Evolutionary conservation across 331 rosid genomes (phyloP).

Genomic region (Malus hybrid): DNA sequence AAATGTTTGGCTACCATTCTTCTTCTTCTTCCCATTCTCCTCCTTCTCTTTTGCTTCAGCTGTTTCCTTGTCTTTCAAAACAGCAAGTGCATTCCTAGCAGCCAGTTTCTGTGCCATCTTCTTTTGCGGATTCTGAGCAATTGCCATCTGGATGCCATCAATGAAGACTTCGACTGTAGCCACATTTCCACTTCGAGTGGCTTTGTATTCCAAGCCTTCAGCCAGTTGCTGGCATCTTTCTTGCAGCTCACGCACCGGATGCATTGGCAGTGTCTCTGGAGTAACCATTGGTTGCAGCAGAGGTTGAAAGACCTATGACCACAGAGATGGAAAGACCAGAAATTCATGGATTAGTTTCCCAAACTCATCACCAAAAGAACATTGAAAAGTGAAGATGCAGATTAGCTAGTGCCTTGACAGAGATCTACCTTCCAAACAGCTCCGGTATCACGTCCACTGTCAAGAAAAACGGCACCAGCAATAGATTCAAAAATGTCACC

Average conservation of each 20-base stretch:
- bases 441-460: slow-evolving; percentile 64
- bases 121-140: slow-evolving; percentile 97
- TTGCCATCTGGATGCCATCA: slow-evolving; percentile 83
- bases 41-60: slow-evolving; percentile 56
- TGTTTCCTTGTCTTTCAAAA: slow-evolving; percentile 74
- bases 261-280: slow-evolving; percentile 99
- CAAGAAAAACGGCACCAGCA: slow-evolving; percentile 95
- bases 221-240: slow-evolving; percentile 99
- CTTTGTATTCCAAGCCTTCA: slow-evolving; percentile 90
- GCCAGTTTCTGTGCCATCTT: slow-evolving; percentile 99
- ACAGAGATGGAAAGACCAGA: slow-evolving; percentile 3
- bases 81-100: slow-evolving; percentile 93
- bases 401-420: neutral
- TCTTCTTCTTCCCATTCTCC: slow-evolving; percentile 63
- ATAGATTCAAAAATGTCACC: slow-evolving; percentile 98
- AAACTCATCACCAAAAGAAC: slow-evolving; percentile 2
- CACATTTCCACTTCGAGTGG: slow-evolving; percentile 73
- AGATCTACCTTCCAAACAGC: slow-evolving; percentile 72
- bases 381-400: neutral
- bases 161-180: slow-evolving; percentile 96
- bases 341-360: slow-evolving; percentile 5
- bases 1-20: slow-evolving; percentile 80
- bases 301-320: slow-evolving; percentile 74
- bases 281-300: slow-evolving; percentile 96
- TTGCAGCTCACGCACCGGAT: slow-evolving; percentile 97